These are phyloP conservation scores for Orychophragmus violaceus DNA, from an alignment of 345 rosid species.

Conservation along the genomic window DNA sequence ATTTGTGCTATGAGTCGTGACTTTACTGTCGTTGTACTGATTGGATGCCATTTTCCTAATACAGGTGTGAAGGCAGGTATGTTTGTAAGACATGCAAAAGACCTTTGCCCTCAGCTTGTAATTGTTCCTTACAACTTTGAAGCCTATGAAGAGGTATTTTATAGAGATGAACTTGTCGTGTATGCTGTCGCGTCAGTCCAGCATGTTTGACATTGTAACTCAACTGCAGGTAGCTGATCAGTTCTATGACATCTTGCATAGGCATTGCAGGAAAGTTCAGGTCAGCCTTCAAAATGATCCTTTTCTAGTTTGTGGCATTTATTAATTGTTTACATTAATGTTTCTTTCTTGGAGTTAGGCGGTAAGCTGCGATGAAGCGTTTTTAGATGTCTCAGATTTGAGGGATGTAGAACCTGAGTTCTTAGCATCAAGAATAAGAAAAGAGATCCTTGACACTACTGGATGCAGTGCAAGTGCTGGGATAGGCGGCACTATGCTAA, in stretches of 20 bases:
- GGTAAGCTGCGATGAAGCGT: conserved; percentile 97
- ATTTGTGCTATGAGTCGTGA: not conserved
- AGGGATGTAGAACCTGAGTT: conserved; percentile 48
- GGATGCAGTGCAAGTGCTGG: conserved; percentile 94
- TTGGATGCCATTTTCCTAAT: conserved; percentile 1
- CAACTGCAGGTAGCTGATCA: conserved; percentile 84
- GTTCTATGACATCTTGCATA: conserved; percentile 78
- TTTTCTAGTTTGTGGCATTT: not conserved
- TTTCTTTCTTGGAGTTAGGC: conserved; percentile 46
- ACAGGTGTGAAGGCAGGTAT: conserved; percentile 86
- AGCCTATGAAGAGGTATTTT: conserved; percentile 75
- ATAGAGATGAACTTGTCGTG: not conserved
- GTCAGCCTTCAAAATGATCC: conserved; percentile 28
- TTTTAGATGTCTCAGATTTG: conserved; percentile 59
- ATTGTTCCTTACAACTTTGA: conserved; percentile 85
- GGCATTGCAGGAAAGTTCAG: conserved; percentile 80
- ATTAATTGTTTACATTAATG: not conserved
- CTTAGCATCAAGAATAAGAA: conserved; percentile 64
- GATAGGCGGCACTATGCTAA: conserved; percentile 79
- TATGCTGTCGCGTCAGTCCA: not conserved
- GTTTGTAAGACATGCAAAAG: conserved; percentile 89
- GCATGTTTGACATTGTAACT: conserved; percentile 15
- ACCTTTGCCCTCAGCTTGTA: conserved; percentile 76
- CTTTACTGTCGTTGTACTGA: conserved; percentile 7
- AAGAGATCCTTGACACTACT: conserved; percentile 67